A percentile compares a stretch with the other conserved stretches of the same genome.
Evolutionary conservation across 73 alveolate species (phyloP).

Genomic region (Paramecium tetraurelia): DNA sequence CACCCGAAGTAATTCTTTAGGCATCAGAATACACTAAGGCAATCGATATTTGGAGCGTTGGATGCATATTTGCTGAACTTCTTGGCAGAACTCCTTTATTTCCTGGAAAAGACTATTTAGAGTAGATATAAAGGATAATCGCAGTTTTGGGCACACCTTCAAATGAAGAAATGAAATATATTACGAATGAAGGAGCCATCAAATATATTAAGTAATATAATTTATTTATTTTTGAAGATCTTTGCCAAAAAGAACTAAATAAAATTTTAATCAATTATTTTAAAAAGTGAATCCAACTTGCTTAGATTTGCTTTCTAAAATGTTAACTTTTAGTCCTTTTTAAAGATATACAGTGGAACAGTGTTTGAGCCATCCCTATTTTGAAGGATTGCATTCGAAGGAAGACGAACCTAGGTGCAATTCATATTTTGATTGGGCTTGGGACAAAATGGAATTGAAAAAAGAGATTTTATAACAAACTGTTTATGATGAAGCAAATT

Average conservation of each 20-base stretch:
- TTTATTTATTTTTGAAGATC: conserved; percentile 39
- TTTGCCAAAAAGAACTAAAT: conserved; percentile 78
- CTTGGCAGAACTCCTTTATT: conserved; percentile 86
- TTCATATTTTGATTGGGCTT: conserved; percentile 83
- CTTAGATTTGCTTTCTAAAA: conserved; percentile 83
- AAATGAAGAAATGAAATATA: conserved; percentile 80
- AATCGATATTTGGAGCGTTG: conserved; percentile 88
- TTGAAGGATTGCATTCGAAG: conserved; percentile 85
- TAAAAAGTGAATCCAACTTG: conserved; percentile 82
- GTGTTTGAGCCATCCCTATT: conserved; percentile 87
- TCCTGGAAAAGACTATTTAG: conserved; percentile 91
- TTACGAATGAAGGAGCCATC: conserved; percentile 85
- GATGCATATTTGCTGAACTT: conserved; percentile 85
- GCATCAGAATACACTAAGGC: conserved; percentile 82
- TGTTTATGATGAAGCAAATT: conserved; percentile 79
- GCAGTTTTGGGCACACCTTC: conserved; percentile 88
- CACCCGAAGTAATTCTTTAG: conserved; percentile 92
- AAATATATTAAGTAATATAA: conserved; percentile 76
- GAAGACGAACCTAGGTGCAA: conserved; percentile 83
- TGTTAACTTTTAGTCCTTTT: conserved; percentile 86
- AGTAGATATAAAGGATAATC: conserved; percentile 84
- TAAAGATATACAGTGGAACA: conserved; percentile 85
- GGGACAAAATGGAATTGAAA: conserved; percentile 87
- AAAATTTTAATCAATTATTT: conserved; percentile 78
- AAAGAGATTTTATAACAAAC: conserved; percentile 74